Evolutionary conservation across 2,329 filamentous ascomycete genomes (phyloP), one percentile per base, ranked within the genome.

Genomic region (Fusarium mundagurra): DNA sequence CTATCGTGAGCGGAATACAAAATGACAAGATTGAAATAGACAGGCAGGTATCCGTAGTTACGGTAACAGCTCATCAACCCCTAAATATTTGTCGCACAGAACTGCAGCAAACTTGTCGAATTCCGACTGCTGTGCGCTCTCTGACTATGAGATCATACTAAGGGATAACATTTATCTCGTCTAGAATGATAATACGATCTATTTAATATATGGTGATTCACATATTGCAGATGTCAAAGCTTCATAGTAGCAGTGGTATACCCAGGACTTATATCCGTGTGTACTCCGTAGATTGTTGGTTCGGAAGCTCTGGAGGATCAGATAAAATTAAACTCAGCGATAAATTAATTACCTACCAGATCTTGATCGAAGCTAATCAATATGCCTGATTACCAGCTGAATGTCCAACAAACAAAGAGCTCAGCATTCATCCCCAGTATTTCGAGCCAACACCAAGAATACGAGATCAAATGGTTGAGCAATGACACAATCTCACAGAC

Each of bases 271-370:
- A n/a, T 51, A 36, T 53, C 50, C 33, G 12, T 34, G n/a, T 11
- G 12, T 27, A 31, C 10, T 11, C 27, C 45, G 9, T 29, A 24
- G 22, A 20, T 24, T 50, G 41, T 36, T 59, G 31, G 55, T 50
- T 36, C 57, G 57, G 34, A 33, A 31, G 57, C 48, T n/a, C 48
- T 38, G 58, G 16, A 44, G 22, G 47, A 62, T 72, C 44, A 36
- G 41, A 67, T 57, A 36, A 45, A 45, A 45, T 47, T 61, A 48
- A 47, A 57, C 60, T 74, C 34, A 43, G 45, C 33, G 58, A 51
- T 72, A 64, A 39, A 72, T 74, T 69, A 39, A 72, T 74, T 69
- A 71, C 67, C 27, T 54, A 62, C 29, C 20, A 31, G 24, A 73
- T 70, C 69, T 70, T 38, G 29, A 39, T 53, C 31, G 29, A 69